Conservation (phyloP, 257 asterid genomes). For the Gentiana dahurica region DNA sequence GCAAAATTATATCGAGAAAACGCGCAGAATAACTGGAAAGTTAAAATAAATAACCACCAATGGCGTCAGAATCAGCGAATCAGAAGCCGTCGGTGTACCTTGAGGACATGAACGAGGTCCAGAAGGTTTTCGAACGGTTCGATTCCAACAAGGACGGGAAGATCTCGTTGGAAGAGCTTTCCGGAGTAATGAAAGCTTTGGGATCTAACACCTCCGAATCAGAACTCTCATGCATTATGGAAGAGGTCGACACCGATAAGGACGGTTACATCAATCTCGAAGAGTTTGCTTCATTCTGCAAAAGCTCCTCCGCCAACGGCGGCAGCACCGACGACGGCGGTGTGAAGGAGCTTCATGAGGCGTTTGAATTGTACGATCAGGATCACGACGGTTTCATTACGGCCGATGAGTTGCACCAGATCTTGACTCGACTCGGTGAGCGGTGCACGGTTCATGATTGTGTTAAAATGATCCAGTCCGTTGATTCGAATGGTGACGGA, state of each 20-base stretch:
- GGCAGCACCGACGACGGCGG: conserved; percentile 19
- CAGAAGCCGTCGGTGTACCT: conserved; percentile 28
- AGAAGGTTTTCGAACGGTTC: conserved; percentile 54
- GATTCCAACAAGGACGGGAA: conserved; percentile 75
- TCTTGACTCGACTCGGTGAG: conserved; percentile 71
- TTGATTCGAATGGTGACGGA: conserved; percentile 82
- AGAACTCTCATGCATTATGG: conserved; percentile 49
- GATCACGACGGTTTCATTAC: conserved; percentile 76
- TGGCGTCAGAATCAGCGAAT: conserved; percentile 12
- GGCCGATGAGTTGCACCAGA: conserved; percentile 57
- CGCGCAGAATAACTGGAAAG: no score
- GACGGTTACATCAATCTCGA: conserved; percentile 63
- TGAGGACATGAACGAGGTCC: conserved; percentile 37
- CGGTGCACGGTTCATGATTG: conserved; percentile 51
- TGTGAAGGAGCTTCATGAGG: conserved; percentile 61
- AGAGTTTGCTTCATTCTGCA: conserved; percentile 63
- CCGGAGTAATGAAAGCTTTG: conserved; percentile 46
- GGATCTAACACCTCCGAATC: conserved; percentile 48
- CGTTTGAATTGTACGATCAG: conserved; percentile 78
- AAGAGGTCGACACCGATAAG: conserved; percentile 61
- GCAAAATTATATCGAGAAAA: no score
- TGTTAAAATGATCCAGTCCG: conserved; percentile 58
- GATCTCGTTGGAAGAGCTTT: conserved; percentile 66
- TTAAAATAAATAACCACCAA: neutral
- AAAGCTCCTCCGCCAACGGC: conserved; percentile 12